phyloP scores from a whole-genome alignment of 1,284 basidiomycete genomes.

The Ustilago tritici region DNA sequence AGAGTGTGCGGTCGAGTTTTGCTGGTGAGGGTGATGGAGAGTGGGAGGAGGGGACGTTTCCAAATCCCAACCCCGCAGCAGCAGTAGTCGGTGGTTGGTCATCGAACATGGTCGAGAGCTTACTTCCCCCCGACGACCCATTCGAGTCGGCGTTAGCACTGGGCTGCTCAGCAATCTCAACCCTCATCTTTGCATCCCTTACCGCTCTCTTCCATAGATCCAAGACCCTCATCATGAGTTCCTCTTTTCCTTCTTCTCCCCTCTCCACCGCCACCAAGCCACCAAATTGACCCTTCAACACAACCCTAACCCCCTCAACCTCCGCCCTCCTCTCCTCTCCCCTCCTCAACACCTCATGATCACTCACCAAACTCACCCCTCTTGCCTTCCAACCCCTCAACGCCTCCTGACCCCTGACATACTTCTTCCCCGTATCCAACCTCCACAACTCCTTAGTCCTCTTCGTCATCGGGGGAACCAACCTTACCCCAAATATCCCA shows the following conservation, averaged over 20 bases:
- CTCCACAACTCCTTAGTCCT: conserved; percentile 91
- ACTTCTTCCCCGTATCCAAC: conserved; percentile 91
- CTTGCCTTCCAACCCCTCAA: conserved; percentile 86
- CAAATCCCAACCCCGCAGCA: conserved; percentile 8
- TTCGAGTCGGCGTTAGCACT: neutral
- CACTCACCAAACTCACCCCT: conserved; percentile 86
- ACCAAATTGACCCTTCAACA: conserved; percentile 72
- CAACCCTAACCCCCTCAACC: conserved; percentile 85
- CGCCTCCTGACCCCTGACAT: conserved; percentile 88
- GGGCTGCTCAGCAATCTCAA: conserved; percentile 44
- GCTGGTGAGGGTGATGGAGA: neutral
- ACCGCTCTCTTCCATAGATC: conserved; percentile 52
- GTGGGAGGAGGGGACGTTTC: neutral
- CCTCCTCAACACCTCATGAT: conserved; percentile 79
- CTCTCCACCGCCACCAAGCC: conserved; percentile 39
- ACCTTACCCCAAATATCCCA: conserved; percentile 81
- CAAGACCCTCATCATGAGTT: conserved; percentile 40
- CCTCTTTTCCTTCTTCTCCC: conserved; percentile 7
- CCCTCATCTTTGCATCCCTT: conserved; percentile 38
- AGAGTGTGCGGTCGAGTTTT: conserved; percentile 2
- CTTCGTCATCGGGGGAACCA: conserved; percentile 86
- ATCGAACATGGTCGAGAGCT: neutral
- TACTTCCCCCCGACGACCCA: conserved; percentile 9
- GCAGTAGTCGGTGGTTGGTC: neutral
- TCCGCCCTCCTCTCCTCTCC: conserved; percentile 83